Percentiles rank a stretch among this genome's conserved stretches.
These are phyloP conservation scores for Cydonia oblonga DNA, from an alignment of 331 rosid genomes.

Conservation along the genomic window DNA sequence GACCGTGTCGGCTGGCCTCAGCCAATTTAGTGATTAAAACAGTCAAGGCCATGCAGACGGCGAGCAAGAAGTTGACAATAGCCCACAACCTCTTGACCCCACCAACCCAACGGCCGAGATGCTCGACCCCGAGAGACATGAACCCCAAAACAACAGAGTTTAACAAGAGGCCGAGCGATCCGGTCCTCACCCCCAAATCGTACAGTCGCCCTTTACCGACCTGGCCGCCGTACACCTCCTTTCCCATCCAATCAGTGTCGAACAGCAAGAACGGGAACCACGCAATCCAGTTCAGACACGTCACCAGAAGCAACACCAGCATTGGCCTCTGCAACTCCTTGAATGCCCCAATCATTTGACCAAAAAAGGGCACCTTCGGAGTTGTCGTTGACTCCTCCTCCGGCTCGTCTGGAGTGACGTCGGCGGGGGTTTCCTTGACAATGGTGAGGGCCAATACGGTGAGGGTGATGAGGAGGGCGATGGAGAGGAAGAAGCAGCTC, in stretches of 20 bases:
- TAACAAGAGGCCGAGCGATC: conserved; percentile 66
- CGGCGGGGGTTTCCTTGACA: conserved; percentile 31
- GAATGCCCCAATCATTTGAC: conserved; percentile 40
- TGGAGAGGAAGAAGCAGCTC: conserved; percentile 65
- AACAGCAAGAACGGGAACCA: conserved; percentile 86
- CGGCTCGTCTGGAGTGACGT: neutral
- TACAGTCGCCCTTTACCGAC: conserved; percentile 32
- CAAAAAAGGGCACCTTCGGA: conserved; percentile 25
- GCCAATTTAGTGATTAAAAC: conserved; percentile 68
- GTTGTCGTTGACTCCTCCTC: neutral
- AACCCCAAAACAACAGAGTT: conserved; percentile 60
- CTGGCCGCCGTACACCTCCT: conserved; percentile 69
- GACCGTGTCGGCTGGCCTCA: conserved; percentile 13
- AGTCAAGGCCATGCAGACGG: conserved; percentile 35
- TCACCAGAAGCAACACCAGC: conserved; percentile 61
- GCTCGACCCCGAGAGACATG: conserved; percentile 44
- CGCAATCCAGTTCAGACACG: conserved; percentile 79
- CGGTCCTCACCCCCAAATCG: conserved; percentile 54
- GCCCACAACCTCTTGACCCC: conserved; percentile 78
- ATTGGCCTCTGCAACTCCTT: conserved; percentile 45
- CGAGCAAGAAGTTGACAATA: conserved; percentile 54
- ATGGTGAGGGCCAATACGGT: conserved; percentile 22
- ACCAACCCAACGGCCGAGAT: conserved; percentile 41
- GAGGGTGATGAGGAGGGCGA: conserved; percentile 20
- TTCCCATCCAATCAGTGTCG: conserved; percentile 96